Evolutionary conservation across 1,139 yeast species (phyloP).

Genomic region (Kodamaea plutei): DNA sequence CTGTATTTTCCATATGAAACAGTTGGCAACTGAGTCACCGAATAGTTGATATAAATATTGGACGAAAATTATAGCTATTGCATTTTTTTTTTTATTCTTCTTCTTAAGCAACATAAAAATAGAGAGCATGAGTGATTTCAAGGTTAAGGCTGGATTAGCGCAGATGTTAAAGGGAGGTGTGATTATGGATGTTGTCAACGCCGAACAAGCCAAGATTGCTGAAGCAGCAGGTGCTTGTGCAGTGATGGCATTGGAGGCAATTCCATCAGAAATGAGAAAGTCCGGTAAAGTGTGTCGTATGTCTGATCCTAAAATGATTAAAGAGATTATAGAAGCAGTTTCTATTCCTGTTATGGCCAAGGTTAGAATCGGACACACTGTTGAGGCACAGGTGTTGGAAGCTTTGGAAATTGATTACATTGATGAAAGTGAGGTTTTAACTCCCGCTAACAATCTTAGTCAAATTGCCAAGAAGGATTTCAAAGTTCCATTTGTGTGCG

Average conservation of each 20-base stretch:
- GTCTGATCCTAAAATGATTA: slow-evolving; percentile 83
- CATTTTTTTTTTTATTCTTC: too few relatives aligned
- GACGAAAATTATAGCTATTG: too few relatives aligned
- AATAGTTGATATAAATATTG: too few relatives aligned
- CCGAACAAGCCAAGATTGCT: slow-evolving; percentile 56
- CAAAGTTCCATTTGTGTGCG: slow-evolving; percentile 82
- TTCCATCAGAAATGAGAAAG: slow-evolving; percentile 84
- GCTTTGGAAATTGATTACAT: slow-evolving; percentile 74
- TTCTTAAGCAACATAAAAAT: too few relatives aligned
- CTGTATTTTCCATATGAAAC: too few relatives aligned
- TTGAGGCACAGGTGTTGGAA: slow-evolving; percentile 78
- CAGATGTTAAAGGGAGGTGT: slow-evolving; percentile 79
- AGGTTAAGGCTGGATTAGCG: slow-evolving; percentile 77
- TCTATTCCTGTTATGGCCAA: slow-evolving; percentile 86
- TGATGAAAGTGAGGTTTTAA: slow-evolving; percentile 80
- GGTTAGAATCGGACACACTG: slow-evolving; percentile 80
- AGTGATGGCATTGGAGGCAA: slow-evolving; percentile 84
- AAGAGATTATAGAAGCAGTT: slow-evolving; percentile 69
- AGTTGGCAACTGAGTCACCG: too few relatives aligned
- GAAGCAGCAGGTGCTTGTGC: slow-evolving; percentile 89
- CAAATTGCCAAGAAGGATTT: slow-evolving; percentile 63
- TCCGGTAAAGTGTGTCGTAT: slow-evolving; percentile 83
- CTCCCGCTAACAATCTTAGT: slow-evolving; percentile 70
- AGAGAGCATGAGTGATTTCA: slow-evolving; percentile 53
- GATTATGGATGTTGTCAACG: slow-evolving; percentile 52